These are phyloP conservation scores for Eimeria maxima DNA, from an alignment of 169 alveolate species.

Conservation along the genomic window DNA sequence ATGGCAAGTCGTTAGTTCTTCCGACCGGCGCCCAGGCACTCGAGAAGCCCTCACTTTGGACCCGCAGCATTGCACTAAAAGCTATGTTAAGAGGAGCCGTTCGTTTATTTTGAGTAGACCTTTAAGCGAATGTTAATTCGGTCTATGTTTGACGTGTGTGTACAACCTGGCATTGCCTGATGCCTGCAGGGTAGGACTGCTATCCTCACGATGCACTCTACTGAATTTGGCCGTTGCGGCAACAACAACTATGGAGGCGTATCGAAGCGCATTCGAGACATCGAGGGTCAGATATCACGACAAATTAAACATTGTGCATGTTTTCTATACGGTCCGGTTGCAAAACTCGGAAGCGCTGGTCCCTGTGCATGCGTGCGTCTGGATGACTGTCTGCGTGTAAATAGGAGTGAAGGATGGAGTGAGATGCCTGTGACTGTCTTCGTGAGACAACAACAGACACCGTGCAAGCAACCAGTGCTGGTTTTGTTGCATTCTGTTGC, in stretches of 20 bases:
- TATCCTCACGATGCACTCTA: slow-evolving; percentile 89
- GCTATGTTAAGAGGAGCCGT: not conserved
- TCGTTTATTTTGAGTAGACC: not conserved
- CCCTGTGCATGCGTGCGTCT: not conserved
- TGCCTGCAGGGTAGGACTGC: slow-evolving; percentile 84
- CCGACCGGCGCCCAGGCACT: not conserved
- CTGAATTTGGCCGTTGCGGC: slow-evolving; percentile 91
- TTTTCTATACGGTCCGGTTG: not conserved
- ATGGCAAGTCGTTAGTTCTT: slow-evolving; percentile 56
- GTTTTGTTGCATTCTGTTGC: not conserved
- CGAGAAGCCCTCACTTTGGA: not conserved
- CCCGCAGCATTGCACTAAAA: not conserved
- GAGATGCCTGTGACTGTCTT: not conserved
- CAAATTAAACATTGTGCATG: not conserved
- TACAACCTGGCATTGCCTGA: not conserved
- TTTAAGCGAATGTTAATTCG: not conserved
- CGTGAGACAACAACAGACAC: not conserved
- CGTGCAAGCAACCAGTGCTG: not conserved
- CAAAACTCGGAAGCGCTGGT: not conserved
- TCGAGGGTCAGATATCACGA: slow-evolving; percentile 77
- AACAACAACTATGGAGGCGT: slow-evolving; percentile 89
- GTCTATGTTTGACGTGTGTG: not conserved
- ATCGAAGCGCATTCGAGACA: slow-evolving; percentile 87
- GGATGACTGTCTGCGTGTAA: not conserved
- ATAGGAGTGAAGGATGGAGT: not conserved